These are phyloP conservation scores for Taphrina deformans DNA, from an alignment of 1,139 yeast genomes.

Conservation along the genomic window DNA sequence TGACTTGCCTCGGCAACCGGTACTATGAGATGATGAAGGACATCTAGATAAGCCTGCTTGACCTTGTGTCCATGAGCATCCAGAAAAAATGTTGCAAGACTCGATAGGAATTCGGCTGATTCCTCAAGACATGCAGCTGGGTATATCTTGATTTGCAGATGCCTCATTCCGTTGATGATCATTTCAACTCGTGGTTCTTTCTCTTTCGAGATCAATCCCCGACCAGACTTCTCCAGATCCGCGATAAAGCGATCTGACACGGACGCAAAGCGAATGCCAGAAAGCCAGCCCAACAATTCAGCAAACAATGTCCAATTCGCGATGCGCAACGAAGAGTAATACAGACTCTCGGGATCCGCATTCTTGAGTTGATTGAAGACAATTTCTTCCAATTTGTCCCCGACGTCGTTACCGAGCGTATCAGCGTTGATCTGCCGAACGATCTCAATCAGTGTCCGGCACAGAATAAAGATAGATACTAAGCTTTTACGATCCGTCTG, in stretches of 20 bases:
- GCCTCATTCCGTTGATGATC: constrained; percentile 87
- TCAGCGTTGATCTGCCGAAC: constrained; percentile 81
- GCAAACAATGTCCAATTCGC: constrained; percentile 96
- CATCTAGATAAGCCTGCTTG: constrained; percentile 77
- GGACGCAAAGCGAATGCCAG: constrained; percentile 73
- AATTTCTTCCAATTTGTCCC: constrained; percentile 84
- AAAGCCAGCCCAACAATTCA: constrained; percentile 85
- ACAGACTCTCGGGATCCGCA: constrained; percentile 72
- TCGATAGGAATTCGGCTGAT: constrained; percentile 81
- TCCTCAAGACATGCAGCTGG: constrained; percentile 92
- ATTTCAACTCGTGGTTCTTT: constrained; percentile 74
- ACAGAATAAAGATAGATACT: constrained; percentile 83
- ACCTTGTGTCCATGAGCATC: constrained; percentile 64
- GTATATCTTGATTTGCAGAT: constrained; percentile 68
- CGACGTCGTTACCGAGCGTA: constrained; percentile 73
- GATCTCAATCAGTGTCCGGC: constrained; percentile 89
- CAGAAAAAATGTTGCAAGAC: constrained; percentile 78
- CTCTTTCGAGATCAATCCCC: constrained; percentile 52
- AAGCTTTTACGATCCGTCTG: constrained; percentile 68
- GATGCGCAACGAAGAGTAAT: constrained; percentile 70
- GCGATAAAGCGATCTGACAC: constrained; percentile 94
- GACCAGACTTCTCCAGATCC: constrained; percentile 66
- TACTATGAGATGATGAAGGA: constrained; percentile 66
- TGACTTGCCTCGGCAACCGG: constrained; percentile 63
- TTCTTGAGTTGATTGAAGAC: constrained; percentile 86